phyloP scores from a whole-genome alignment of 352 stramenopile species.

The Aphanomyces cochlioides region DNA sequence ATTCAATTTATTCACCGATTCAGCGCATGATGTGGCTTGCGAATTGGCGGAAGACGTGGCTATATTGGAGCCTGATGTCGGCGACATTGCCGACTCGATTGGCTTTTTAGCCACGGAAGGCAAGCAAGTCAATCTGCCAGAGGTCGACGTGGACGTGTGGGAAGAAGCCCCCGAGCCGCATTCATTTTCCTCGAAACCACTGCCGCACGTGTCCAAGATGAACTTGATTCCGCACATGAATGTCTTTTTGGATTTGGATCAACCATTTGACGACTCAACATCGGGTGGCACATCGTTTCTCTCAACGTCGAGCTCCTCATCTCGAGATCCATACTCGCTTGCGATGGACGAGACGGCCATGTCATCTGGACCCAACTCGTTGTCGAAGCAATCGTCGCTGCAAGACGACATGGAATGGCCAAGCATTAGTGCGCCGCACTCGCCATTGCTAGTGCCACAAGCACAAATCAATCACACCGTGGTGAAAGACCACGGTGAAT shows the following conservation, averaged over 20 bases:
- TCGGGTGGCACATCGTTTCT: slow-evolving; percentile 6
- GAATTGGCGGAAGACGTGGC: slow-evolving; percentile 92
- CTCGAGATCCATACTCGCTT: slow-evolving; percentile 6
- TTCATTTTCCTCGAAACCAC: slow-evolving; percentile 70
- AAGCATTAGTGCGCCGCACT: slow-evolving; percentile 18
- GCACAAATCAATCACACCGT: not conserved
- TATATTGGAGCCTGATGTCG: slow-evolving; percentile 88
- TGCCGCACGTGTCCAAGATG: slow-evolving; percentile 81
- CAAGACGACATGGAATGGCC: slow-evolving; percentile 11
- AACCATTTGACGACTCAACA: not conserved
- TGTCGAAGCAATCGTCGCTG: slow-evolving; percentile 15
- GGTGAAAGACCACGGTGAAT: not conserved
- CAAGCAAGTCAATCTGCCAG: slow-evolving; percentile 79
- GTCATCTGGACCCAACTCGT: slow-evolving; percentile 8
- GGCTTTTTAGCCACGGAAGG: slow-evolving; percentile 79
- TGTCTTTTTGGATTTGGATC: not conserved
- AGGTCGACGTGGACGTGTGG: slow-evolving; percentile 77
- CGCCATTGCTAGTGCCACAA: not conserved
- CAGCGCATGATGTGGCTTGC: slow-evolving; percentile 91
- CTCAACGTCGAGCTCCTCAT: slow-evolving; percentile 13
- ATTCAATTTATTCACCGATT: slow-evolving; percentile 94
- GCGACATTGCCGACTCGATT: slow-evolving; percentile 94
- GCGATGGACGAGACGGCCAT: not conserved
- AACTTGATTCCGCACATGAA: slow-evolving; percentile 46
- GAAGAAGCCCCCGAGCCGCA: slow-evolving; percentile 82